Evolutionary conservation across 108 stramenopile species (phyloP).

Genomic region (Skeletonema menzelii): DNA sequence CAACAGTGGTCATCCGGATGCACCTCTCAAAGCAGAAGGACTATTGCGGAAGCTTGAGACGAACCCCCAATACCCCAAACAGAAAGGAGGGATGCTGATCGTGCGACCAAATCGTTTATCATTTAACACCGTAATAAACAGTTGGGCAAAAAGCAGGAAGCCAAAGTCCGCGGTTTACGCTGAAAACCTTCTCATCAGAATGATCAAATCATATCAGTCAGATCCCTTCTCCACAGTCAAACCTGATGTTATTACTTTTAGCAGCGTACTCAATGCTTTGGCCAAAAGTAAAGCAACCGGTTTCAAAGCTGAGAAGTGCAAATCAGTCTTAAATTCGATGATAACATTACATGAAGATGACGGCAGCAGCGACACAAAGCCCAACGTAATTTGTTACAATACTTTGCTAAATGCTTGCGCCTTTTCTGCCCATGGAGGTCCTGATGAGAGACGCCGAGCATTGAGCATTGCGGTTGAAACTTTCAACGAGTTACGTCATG

Average conservation of each 20-base stretch:
- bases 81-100: conserved; percentile 35
- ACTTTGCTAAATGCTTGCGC: conserved; percentile 75
- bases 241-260: conserved; percentile 67
- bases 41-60: conserved; percentile 56
- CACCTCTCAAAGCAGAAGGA: conserved; percentile 58
- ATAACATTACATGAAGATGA: conserved; percentile 43
- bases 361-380: conserved; percentile 37
- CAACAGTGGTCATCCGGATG: conserved; percentile 50
- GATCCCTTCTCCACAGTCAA: conserved; percentile 33
- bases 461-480: conserved; percentile 54
- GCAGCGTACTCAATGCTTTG: conserved; percentile 61
- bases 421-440: conserved; percentile 54
- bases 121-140: conserved; percentile 66
- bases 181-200: conserved; percentile 52
- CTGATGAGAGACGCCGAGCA: conserved; percentile 49
- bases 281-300: conserved; percentile 61
- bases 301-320: conserved; percentile 40
- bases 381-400: conserved; percentile 60
- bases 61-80: conserved; percentile 34
- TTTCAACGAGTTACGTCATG: conserved; percentile 33
- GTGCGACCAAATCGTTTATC: conserved; percentile 56
- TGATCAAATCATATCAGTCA: conserved; percentile 49
- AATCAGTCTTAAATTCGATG: conserved; percentile 44
- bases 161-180: conserved; percentile 50
- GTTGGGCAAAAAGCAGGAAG: conserved; percentile 50